Conservation (phyloP, 2,329 filamentous ascomycete species). For the Fusarium piperis region DNA sequence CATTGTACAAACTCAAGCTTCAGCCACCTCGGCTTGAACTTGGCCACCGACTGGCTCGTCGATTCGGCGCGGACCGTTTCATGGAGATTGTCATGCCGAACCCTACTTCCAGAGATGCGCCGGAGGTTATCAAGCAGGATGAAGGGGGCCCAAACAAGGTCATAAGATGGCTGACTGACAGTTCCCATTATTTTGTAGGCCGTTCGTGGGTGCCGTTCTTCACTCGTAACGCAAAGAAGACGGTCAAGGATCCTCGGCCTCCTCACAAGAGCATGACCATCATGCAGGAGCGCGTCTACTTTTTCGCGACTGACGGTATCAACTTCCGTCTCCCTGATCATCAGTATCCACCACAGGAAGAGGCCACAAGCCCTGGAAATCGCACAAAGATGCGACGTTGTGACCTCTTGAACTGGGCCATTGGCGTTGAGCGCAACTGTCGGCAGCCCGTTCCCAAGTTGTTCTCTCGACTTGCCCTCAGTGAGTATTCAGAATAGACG, state of each 20-base stretch:
- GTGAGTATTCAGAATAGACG: slow-evolving; percentile 46
- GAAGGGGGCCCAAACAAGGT: slow-evolving; percentile 45
- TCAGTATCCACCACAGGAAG: slow-evolving; percentile 36
- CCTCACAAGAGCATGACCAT: slow-evolving; percentile 32
- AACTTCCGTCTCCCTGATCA: slow-evolving; percentile 46
- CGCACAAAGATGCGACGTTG: slow-evolving; percentile 50
- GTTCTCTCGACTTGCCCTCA: slow-evolving; percentile 66
- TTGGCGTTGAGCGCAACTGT: slow-evolving; percentile 57
- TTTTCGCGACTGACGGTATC: slow-evolving; percentile 65
- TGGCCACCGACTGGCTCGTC: slow-evolving; percentile 62
- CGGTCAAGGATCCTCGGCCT: slow-evolving; percentile 43
- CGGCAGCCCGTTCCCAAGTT: slow-evolving; percentile 63
- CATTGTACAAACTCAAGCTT: slow-evolving; percentile 58
- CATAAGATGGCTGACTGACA: slow-evolving; percentile 41
- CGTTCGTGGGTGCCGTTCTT: slow-evolving; percentile 61
- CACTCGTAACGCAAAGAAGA: slow-evolving; percentile 52
- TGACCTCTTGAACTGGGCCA: slow-evolving; percentile 62
- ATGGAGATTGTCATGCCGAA: slow-evolving; percentile 64
- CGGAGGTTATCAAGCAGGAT: slow-evolving; percentile 44
- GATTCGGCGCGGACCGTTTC: slow-evolving; percentile 68
- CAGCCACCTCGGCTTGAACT: slow-evolving; percentile 59
- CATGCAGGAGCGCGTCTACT: slow-evolving; percentile 55
- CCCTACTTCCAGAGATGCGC: slow-evolving; percentile 42
- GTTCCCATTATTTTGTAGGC: slow-evolving; percentile 55
- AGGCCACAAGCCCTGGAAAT: slow-evolving; percentile 25